Evolutionary conservation across 306 rosid genomes (phyloP), one percentile per base, ranked within the genome.

Genomic region (Casuarina cunninghamiana): DNA sequence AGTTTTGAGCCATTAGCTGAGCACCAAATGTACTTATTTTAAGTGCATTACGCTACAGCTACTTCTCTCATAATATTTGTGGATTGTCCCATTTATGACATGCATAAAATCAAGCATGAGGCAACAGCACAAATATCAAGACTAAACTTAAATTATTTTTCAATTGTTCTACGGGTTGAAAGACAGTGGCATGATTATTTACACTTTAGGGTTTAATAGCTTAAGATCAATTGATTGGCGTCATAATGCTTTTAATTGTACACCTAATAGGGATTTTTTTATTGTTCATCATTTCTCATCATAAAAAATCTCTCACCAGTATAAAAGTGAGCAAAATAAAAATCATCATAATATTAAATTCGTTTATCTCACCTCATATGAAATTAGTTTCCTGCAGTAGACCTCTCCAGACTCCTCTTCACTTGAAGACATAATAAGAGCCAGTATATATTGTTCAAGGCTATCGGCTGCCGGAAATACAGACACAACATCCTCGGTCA

Each of bases 401-500:
- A 87, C 84, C 70, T 89, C 90, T 37, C 94, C 93, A 87, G 83
- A 88, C 86, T 89, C 93, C 79, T 89, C 97, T 83, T 87, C 90
- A 86, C 91, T 88, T n/a, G 62, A 83, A 44, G 97, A 92, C 63
- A 75, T 75, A 69, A 95, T 90, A 81, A 91, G 91, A 67, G 87
- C 87, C 87, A 91, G 74, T 84, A 93, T 83, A 81, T 84, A 89
- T 76, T 93, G 97, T 87, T 95, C 99, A 46, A 95, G 97, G 84
- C 86, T 85, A 75, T 95, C 97, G 76, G 99, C 97, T 65, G 91
- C 97, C 6, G 97, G 99, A 77, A 93, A 95, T 54, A 95, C 97
- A 54, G 97, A 89, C 73, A 95, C 90, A 77, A 88, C 97, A 84
- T 95, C 99, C 90, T 93, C 97, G 0, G 89, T 86, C 78, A 95